phyloP scores from a whole-genome alignment of 208 protist genomes.

The Zelonia costaricensis region DNA sequence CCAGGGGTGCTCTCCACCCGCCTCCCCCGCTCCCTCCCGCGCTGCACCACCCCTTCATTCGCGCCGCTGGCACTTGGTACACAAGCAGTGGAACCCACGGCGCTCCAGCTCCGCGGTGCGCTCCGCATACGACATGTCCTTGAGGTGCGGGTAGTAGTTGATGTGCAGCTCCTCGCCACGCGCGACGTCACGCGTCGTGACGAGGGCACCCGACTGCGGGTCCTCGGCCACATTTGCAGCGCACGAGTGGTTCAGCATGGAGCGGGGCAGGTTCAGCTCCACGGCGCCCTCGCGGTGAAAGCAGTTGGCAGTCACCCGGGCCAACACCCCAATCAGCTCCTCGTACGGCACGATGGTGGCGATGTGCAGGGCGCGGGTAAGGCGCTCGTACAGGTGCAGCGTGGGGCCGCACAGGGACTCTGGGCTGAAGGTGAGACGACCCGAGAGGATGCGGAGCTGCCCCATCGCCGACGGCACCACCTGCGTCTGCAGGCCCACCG shows the following conservation, averaged over 20 bases:
- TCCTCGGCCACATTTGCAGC: constrained; percentile 76
- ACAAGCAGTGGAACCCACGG: constrained; percentile 63
- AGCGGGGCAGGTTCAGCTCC: constrained; percentile 63
- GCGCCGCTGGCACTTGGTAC: constrained; percentile 39
- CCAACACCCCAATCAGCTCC: constrained; percentile 73
- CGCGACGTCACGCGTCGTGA: constrained; percentile 49
- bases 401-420: constrained; percentile 41
- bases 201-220: constrained; percentile 38
- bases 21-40: no score
- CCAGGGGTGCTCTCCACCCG: no score
- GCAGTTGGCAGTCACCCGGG: constrained; percentile 73
- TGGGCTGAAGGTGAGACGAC: constrained; percentile 69
- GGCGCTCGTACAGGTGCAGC: constrained; percentile 79
- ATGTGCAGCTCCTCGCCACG: constrained; percentile 68
- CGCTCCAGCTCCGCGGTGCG: constrained; percentile 53
- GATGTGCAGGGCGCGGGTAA: constrained; percentile 60
- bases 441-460: constrained; percentile 73
- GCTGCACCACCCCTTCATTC: constrained; percentile 1
- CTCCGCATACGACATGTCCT: constrained; percentile 48
- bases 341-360: constrained; percentile 77
- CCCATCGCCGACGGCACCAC: constrained; percentile 69
- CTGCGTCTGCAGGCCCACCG: constrained; percentile 44
- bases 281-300: constrained; percentile 63
- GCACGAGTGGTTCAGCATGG: constrained; percentile 88
- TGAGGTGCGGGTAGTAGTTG: constrained; percentile 82